Evolutionary conservation across 179 eudicot genomes (phyloP), one percentile per base, ranked within the genome.

Genomic region (Nepenthes alata): DNA sequence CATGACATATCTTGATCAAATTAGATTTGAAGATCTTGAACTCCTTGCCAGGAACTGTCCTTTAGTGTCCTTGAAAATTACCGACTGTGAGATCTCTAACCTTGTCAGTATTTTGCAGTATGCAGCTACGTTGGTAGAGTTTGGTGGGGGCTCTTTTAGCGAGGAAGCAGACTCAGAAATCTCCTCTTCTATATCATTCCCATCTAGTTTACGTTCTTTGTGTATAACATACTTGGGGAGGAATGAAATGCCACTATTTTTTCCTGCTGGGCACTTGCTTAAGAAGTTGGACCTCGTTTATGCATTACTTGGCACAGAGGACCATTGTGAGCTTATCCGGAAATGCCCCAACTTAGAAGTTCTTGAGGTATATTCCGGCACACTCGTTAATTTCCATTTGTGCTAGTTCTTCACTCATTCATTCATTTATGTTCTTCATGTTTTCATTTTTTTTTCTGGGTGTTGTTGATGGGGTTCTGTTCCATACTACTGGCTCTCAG

Each of bases 321-420:
- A 82, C 55, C 88, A 80, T 60, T 83, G 85, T 66, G 74, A 65
- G 47, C 73, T 90, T 61, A 75, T 90, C 44, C 80, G 78, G 14
- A 74, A 69, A 63, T 90, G 96, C 64, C 93, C 78, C 44, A 90
- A 85, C 69, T 75, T 90, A 67, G 96, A 90, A 80, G 83, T 85
- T 75, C 80, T 91, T 50, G 96, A 91, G 97, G 97, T 91, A 82
- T 60, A 8, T 8, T 25, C 25, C 36, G 34, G 25, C 16, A 25
- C 35, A 9, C 8, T 53, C 50, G 36, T 39, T 62, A 4, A 35
- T 1, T 62, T 50, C 4, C 2, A 55, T 55, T n/a, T 55, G 11
- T 15, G 2, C 38, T 55, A 3, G 13, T 11, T 52, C 55, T 52
- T n/a, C 16, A 4, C n/a, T 52, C 55, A 12, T 16, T 11, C 6